Base-by-base conservation (phyloP, 495 filamentous ascomycete genomes). In the Pyrenula massariospora region DNA sequence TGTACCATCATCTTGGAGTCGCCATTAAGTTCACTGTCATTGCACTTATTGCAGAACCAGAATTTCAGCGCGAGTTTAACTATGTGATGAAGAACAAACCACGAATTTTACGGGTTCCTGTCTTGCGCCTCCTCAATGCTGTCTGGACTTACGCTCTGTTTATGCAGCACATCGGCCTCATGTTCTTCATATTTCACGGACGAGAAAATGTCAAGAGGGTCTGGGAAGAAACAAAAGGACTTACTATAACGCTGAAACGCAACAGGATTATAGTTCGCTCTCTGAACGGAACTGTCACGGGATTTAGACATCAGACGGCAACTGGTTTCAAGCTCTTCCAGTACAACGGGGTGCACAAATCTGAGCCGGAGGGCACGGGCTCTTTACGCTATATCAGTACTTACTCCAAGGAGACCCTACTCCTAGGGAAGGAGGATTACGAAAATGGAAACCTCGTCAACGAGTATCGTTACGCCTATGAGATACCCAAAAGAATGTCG, bases 61-160 rank as follows among this genome's bases (percentile, higher is more conserved):
- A 84, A 57, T 82, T 78, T 60, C 80, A 84, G 57, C 66, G 80
- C 52, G 80, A 84, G 53, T 69, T 82, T 53, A 66, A 79, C 12
- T 77, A 76, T 62, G 70, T 77, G 48, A 65, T 75, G n/a, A 58
- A 62, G 36, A 25, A 51, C 2, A 66, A 66, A 22, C 69, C 68
- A 3, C 48, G 59, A 10, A 20, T 72, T 25, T 50, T 78, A 12
- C 73, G 71, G 12, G 69, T 70, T 22, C 73, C 77, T 2, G 56
- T 57, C 11, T 66, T 70, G 0, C 66, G 70, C 24, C 5, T 66
- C 0, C 62, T 83, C 24, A 81, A 72, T 59, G 60, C 68, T 55
- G 21, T 79, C 22, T 83, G 79, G 79, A 66, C 71, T 3, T 81
- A 78, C 55, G 63, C 69, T 50, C 73, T 71, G 55, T 23, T 63